Conservation (phyloP, 352 stramenopile species). For the Phytopythium boreale region DNA sequence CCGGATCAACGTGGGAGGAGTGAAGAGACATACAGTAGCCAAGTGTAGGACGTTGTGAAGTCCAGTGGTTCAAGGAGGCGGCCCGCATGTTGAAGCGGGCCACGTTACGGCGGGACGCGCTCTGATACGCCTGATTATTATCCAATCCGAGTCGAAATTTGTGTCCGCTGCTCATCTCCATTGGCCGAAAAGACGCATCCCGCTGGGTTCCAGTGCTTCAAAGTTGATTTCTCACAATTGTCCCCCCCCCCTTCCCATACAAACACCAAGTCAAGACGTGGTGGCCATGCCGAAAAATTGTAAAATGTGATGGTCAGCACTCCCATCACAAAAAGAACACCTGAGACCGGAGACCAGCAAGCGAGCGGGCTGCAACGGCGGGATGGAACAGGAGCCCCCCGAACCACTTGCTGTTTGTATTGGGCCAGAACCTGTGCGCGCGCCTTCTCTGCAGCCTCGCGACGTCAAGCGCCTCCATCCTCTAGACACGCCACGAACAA, state of each 20-base stretch:
- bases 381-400: not conserved
- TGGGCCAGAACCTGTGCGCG: not conserved
- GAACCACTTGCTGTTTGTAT: not conserved
- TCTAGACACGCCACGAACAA: too few relatives aligned
- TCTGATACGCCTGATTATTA: slow-evolving; percentile 2
- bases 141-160: too few relatives aligned
- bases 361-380: slow-evolving; percentile 4
- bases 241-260: slow-evolving; percentile 5
- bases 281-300: not conserved
- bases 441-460: not conserved
- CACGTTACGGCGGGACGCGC: not conserved
- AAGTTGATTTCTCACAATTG: slow-evolving; percentile 12
- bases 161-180: slow-evolving; percentile 9
- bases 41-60: not conserved
- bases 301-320: not conserved
- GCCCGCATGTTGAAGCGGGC: slow-evolving; percentile 1
- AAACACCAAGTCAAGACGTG: not conserved
- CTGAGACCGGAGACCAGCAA: not conserved
- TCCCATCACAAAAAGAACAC: not conserved
- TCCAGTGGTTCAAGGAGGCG: not conserved
- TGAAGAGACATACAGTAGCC: not conserved
- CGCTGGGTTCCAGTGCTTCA: not conserved
- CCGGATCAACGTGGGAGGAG: not conserved
- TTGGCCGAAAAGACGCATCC: slow-evolving; percentile 8
- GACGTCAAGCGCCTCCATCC: too few relatives aligned